Evolutionary conservation across 1,284 basidiomycete genomes (phyloP).

Genomic region (Xerocomus nothofagi): DNA sequence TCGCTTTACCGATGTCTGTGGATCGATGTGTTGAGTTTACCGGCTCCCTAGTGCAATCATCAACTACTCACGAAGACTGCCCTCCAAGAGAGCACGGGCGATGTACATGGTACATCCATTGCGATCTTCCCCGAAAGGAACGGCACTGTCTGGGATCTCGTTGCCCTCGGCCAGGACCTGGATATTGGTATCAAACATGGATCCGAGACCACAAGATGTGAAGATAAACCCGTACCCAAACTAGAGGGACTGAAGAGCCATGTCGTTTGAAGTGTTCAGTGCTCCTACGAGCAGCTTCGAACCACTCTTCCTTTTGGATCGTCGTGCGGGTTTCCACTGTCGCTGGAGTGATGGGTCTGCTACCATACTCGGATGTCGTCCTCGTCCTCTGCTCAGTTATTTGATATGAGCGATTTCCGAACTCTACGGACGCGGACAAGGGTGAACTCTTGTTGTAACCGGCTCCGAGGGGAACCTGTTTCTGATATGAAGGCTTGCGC

Average conservation of each 20-base stretch:
- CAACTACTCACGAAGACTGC: slow-evolving; percentile 27
- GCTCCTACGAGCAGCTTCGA: slow-evolving; percentile 29
- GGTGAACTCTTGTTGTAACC: slow-evolving; percentile 5
- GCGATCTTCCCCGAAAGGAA: slow-evolving; percentile 36
- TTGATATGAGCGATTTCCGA: background rate
- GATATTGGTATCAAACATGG: background rate
- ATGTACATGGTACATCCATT: slow-evolving; percentile 31
- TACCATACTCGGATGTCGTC: slow-evolving; percentile 22
- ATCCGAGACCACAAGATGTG: background rate
- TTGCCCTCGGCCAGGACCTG: slow-evolving; percentile 35
- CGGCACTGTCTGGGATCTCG: slow-evolving; percentile 33
- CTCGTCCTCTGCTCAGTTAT: slow-evolving; percentile 19
- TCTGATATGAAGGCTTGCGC: slow-evolving; percentile 11
- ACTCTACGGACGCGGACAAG: slow-evolving; percentile 16
- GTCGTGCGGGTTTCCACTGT: slow-evolving; percentile 12
- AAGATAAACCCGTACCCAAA: slow-evolving; percentile 25
- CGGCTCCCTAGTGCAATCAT: background rate
- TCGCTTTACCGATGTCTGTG: slow-evolving; percentile 33
- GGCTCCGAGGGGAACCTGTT: slow-evolving; percentile 1
- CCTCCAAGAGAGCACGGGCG: slow-evolving; percentile 35
- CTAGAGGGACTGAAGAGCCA: slow-evolving; percentile 32
- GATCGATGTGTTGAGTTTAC: background rate
- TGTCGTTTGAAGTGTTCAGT: slow-evolving; percentile 32
- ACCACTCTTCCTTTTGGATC: slow-evolving; percentile 31
- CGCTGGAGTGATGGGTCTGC: slow-evolving; percentile 20